Evolutionary conservation across 306 rosid genomes (phyloP).

Genomic region (Prosopis cineraria): DNA sequence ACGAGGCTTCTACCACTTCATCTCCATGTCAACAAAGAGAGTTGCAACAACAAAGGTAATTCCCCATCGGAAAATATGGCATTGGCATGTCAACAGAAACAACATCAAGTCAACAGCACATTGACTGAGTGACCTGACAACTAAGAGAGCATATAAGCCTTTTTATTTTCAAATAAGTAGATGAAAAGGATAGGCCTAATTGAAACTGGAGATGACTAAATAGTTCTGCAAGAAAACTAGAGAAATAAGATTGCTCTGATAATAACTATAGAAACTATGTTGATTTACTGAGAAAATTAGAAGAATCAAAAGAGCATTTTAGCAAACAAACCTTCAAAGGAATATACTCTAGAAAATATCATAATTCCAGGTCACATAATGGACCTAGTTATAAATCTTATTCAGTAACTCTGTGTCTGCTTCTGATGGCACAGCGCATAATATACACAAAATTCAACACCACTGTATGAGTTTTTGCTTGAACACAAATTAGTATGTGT

Average conservation of each 20-base stretch:
- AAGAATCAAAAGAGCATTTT: too few relatives aligned
- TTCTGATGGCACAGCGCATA: not conserved
- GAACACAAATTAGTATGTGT: not conserved
- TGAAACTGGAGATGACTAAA: not conserved
- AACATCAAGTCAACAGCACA: not conserved
- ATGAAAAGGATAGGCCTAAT: not conserved
- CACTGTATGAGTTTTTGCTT: not conserved
- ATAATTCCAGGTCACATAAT: slow-evolving; percentile 9
- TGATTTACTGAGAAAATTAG: not conserved
- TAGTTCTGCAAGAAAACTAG: not conserved
- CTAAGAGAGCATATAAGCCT: not conserved
- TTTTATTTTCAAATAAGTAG: not conserved
- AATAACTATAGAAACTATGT: not conserved
- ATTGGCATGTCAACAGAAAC: not conserved
- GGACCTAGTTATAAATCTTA: not conserved
- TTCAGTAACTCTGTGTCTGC: not conserved
- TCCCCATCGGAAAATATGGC: not conserved
- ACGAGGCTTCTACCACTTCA: not conserved
- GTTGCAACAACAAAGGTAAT: not conserved
- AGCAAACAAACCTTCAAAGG: too few relatives aligned
- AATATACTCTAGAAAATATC: too few relatives aligned
- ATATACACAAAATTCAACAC: not conserved
- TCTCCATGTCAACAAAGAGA: not conserved
- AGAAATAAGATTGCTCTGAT: not conserved
- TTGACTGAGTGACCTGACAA: not conserved